Base-by-base conservation (phyloP, 2,329 filamentous ascomycete species). In the Fusarium albosuccineum region DNA sequence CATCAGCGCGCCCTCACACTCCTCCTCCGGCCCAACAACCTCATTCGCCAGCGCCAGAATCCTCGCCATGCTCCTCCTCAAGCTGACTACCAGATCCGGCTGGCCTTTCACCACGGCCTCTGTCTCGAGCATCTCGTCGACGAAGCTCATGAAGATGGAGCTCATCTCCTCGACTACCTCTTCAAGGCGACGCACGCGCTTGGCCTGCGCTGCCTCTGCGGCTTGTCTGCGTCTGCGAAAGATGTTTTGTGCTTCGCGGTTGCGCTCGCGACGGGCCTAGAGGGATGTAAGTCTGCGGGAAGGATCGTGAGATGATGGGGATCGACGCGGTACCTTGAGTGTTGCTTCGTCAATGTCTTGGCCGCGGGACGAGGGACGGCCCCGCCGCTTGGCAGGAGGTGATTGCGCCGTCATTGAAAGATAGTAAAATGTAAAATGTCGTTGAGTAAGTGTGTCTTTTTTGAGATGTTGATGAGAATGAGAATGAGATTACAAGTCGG, bases 141-240 rank as follows among this genome's bases (percentile, higher is more conserved):
- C 72, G 9, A 75, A 73, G 1, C 59, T 59, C 64, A 74, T 71
- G 50, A 75, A 73, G 34, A 75, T 53, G 27, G 67, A 70, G 60
- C 73, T 73, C 73, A 75, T 74, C 53, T 75, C 73, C 51, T 75
- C 73, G 6, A 75, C 64, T 0, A 74, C 66, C 9, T 73, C 70
- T 34, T 75, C 73, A 2, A 75, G 63, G 9, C 72, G 71, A 11
- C 64, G 59, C 29, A 74, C 68, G 14, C 71, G 70, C 49, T 71
- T 66, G 16, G 62, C 61, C 57, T 75, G 73, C 14, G 70, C 70
- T 6, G 66, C 71, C 29, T 75, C 73, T 10, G 73, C 73, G n/a
- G 71, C 71, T 46, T 73, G 73, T 27, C 70, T 67, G 10, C 73
- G 71, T 13, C 65, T 60, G 57, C 73, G 73, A 44, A 74, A 75